phyloP scores from a whole-genome alignment of 495 filamentous ascomycete species.

The Cercophora newfieldiana region DNA sequence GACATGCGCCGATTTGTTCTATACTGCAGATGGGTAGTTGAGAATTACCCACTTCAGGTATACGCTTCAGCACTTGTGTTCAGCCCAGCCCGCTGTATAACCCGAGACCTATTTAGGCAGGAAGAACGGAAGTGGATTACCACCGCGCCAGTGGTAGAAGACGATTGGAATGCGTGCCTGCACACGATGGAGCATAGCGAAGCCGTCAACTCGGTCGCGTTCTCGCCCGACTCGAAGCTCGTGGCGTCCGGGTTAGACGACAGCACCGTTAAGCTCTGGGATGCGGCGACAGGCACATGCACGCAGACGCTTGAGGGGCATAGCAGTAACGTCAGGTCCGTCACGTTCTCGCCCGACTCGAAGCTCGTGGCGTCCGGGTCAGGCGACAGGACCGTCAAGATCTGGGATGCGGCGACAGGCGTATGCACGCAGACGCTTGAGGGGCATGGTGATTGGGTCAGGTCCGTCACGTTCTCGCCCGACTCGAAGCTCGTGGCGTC shows the following conservation, averaged over 20 bases:
- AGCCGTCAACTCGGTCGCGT: conserved; percentile 13
- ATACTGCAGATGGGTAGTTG: conserved; percentile 10
- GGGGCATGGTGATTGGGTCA: conserved; percentile 8
- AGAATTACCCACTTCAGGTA: conserved; percentile 10
- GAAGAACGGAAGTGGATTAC: conserved; percentile 17
- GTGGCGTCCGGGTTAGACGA: background rate
- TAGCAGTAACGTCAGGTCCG: conserved; percentile 22
- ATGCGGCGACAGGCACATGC: background rate
- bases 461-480: conserved; percentile 12
- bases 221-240: conserved; percentile 12
- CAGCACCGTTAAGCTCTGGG: conserved; percentile 8
- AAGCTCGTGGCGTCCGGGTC: no score
- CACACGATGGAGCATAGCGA: conserved; percentile 16
- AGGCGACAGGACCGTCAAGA: conserved; percentile 1
- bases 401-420: conserved; percentile 11
- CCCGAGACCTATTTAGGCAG: conserved; percentile 8
- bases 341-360: conserved; percentile 18
- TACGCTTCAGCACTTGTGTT: conserved; percentile 19
- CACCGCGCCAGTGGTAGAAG: conserved; percentile 14
- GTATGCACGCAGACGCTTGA: conserved; percentile 6
- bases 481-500: background rate
- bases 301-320: conserved; percentile 30
- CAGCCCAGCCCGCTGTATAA: conserved; percentile 8
- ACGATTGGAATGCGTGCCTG: conserved; percentile 17
- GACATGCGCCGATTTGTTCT: conserved; percentile 13